Evolutionary conservation across 1,284 basidiomycete species (phyloP), one percentile per base, ranked within the genome.

Genomic region (Ceratobasidium theobromae): DNA sequence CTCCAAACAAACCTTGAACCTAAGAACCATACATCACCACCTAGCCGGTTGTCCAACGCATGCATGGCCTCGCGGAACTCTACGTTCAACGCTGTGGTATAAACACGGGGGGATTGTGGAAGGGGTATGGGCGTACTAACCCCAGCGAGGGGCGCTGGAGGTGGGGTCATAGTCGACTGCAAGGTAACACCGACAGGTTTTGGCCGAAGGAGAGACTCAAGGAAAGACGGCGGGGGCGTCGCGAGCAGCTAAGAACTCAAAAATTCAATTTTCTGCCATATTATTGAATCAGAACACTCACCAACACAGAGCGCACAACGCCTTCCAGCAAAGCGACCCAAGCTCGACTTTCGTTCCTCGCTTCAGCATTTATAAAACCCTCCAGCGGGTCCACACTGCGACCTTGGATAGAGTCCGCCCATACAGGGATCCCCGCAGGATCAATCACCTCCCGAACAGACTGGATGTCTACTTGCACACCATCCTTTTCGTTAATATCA

Each of bases 291-390:
- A n/a, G 18, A 28, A 51, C 9, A 77, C 85, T 68, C 71, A 89
- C 86, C 75, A 92, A 75, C 6, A 87, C 86, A 70, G 87, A 85
- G 73, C 90, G 89, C 6, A 92, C 82, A 54, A 82, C 79, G 41
- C 86, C 85, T 73, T 92, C 88, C 27, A 92, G 79, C 30, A 92
- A 78, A 3, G 86, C 78, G 21, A 89, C 82, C 89, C 89, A 92
- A 1, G 90, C 89, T 45, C 84, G 81, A 71, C 88, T 88, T 74
- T 92, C 89, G 71, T 89, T 85, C 58, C 81, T 79, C 28, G 85
- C 78, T 14, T 75, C 74, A 57, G 80, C 79, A 70, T 87, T 80
- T 25, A 75, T 79, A 73, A 88, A 91, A 3, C 88, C 89, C 72
- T 91, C 86, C 35, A 88, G 76, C 3, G 77, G 76, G 51, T 79